Conservation (phyloP, 2,329 filamentous ascomycete genomes). For the Cladophialophora bantiana region DNA sequence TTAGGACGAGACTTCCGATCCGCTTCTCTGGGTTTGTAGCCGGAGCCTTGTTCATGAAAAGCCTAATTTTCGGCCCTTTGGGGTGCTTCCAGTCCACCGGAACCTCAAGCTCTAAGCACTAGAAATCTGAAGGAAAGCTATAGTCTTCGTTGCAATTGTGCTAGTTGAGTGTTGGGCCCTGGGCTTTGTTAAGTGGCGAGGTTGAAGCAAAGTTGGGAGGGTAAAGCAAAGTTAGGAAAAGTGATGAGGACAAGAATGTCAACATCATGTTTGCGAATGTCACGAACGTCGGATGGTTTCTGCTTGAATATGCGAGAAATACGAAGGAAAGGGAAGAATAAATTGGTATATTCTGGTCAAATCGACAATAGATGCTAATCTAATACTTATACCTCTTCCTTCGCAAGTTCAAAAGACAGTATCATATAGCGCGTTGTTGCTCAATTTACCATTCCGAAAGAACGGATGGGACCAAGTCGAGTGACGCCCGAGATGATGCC, state of each 20-base stretch:
- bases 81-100: constrained; percentile 3
- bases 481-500: neutral
- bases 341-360: neutral
- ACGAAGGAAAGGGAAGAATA: neutral
- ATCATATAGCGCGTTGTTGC: neutral
- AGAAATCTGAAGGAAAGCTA: neutral
- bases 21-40: neutral
- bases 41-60: constrained; percentile 5
- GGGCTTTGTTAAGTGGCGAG: neutral
- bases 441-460: neutral
- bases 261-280: neutral
- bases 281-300: neutral
- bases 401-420: neutral
- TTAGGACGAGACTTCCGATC: neutral
- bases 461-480: neutral
- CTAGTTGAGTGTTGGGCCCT: neutral
- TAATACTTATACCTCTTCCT: neutral
- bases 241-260: constrained; percentile 1
- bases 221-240: neutral
- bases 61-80: neutral
- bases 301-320: neutral
- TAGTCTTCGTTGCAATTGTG: neutral
- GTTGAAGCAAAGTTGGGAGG: neutral
- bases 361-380: neutral
- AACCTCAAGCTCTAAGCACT: neutral